Evolutionary conservation across 1,139 yeast species (phyloP), one percentile per base, ranked within the genome.

Genomic region (Suhomyces bribrorum): DNA sequence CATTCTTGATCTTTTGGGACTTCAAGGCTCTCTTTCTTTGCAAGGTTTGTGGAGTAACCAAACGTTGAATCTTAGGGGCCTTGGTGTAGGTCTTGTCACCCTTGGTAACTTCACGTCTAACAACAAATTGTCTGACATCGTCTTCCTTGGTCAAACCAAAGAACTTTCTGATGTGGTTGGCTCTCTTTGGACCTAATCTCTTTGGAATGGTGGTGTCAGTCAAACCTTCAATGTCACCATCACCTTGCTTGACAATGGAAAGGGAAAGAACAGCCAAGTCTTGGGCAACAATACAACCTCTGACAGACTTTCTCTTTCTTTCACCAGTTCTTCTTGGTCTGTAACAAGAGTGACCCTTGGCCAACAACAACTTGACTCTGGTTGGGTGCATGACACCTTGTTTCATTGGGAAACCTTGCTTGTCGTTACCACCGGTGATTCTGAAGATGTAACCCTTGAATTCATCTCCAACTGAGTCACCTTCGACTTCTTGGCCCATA

Each of bases 361-460:
- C 73, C 71, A 92, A 81, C 71, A 94, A 83, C 66, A 92, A 84
- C 75, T 87, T 89, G 65, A 94, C 97, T 86, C 98, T 95, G 83
- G 95, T 88, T 77, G 98, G 97, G 81, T 88, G 95, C 83, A 92
- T 81, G 57, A 92, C 98, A 84, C 97, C 97, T 80, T 92, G 98
- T 78, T 90, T 92, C 98, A 94, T 92, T 79, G 98, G 97, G 96
- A 92, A 94, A 81, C 98, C 98, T 82, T 92, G 98, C 81, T 92
- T 92, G 81, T 92, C 98, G 86, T 94, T 94, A 85, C 98, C 98
- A 71, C 98, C 98, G 62, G 97, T 79, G 75, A 92, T 90, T 82
- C 83, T 92, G 87, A 92, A 90, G 70, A 89, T 75, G 90, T 92
- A 92, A 67, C 98, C 98, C 79, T 89, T 90, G 94, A 90, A 90